Base-by-base conservation (phyloP, 2,329 filamentous ascomycete species). In the Pseudonectria foliicola region DNA sequence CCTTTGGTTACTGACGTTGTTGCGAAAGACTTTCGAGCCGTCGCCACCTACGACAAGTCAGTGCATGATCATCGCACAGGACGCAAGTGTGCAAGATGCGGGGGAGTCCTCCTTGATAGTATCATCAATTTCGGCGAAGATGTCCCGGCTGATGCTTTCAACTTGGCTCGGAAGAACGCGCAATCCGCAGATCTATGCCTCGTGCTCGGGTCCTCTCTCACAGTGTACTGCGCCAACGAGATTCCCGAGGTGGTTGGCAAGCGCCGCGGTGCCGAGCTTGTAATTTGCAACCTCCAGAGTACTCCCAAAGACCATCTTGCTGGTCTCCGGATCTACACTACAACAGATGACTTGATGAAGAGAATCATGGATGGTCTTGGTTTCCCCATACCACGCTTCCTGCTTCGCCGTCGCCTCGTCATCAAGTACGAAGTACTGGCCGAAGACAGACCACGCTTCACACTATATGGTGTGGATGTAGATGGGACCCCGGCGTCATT, bases 61-160 rank as follows among this genome's bases (percentile, higher is more conserved):
- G 58, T 63, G 4, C 57, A 56, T 21, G 66, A 71, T 34, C 67
- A 70, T 37, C 63, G 66, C 25, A 71, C 66, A 1, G 64, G 65
- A 0, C 60, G 66, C 6, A 67, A 64, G 27, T 70, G 66, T 39
- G 51, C 53, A 0, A 30, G 46, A 1, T 70, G 67, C 31, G 52
- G 48, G 3, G 65, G 62, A 0, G 38, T 39, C 3, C 56, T 70
- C 0, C 53, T 59, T 7, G 66, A 69, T 36, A 69, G 47, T 16
- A 68, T 68, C 48, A 56, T 69, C 46, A 67, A 68, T 36, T 69
- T 70, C 36, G 61, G 57, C 30, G 67, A 68, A 33, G 27, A 27
- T 2, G 47, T 70, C 1, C 55, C 52, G 1, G 51, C 44, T 1
- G 42, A 56, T 1, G 40, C 55, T 0, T 42, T 70, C 0, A 35